phyloP scores from a whole-genome alignment of 2,329 filamentous ascomycete species.

The Talaromyces funiculosus region DNA sequence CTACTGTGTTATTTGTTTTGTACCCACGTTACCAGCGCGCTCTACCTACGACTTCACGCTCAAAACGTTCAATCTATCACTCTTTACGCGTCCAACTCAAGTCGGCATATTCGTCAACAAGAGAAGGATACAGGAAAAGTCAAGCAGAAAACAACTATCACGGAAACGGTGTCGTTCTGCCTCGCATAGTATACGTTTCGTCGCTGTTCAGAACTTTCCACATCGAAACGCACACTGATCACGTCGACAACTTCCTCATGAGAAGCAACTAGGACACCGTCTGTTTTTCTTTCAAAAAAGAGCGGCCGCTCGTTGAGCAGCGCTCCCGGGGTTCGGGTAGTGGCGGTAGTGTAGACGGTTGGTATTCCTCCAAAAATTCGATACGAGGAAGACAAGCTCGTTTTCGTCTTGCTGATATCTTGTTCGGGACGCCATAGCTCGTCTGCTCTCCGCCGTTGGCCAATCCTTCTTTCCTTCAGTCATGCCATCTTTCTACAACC shows the following conservation, averaged over 20 bases:
- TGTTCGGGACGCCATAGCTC: conserved; percentile 18
- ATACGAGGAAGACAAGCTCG: conserved; percentile 1
- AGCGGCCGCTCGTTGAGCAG: conserved; percentile 38
- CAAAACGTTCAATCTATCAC: background rate
- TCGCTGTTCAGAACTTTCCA: conserved; percentile 4
- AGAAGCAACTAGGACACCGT: conserved; percentile 33
- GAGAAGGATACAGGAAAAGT: background rate
- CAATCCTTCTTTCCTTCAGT: conserved; percentile 20
- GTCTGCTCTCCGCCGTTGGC: conserved; percentile 36
- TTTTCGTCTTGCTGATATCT: conserved; percentile 19
- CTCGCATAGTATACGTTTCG: background rate
- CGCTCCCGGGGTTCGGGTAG: conserved; percentile 32
- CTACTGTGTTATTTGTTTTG: background rate
- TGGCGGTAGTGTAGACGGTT: conserved; percentile 40
- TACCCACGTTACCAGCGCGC: background rate
- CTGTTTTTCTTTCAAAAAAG: conserved; percentile 24
- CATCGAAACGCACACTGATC: conserved; percentile 11
- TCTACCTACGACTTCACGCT: background rate
- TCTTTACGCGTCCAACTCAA: background rate
- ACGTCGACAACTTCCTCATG: conserved; percentile 26
- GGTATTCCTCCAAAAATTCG: conserved; percentile 19
- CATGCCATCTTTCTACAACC: conserved; percentile 41
- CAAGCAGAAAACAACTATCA: background rate
- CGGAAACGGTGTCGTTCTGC: background rate
- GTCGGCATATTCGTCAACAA: background rate